Percentiles rank a stretch among this genome's conserved stretches.
Conservation (phyloP, 495 filamentous ascomycete species). For the Xylaria longipes region DNA sequence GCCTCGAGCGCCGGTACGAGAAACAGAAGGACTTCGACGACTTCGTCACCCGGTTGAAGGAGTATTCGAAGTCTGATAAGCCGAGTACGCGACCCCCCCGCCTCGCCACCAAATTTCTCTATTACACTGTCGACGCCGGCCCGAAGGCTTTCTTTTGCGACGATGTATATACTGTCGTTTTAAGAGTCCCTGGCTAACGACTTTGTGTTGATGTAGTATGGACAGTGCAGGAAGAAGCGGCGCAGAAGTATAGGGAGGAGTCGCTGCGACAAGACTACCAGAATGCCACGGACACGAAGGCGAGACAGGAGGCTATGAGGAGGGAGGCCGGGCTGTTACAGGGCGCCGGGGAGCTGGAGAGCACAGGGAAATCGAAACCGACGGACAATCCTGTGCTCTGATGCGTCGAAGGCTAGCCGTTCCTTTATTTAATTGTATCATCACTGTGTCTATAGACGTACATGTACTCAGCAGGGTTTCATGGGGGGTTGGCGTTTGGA, state of each 20-base stretch:
- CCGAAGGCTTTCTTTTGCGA: neutral
- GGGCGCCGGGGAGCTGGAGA: constrained; percentile 6
- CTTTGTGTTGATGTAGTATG: constrained; percentile 59
- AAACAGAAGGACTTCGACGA: constrained; percentile 85
- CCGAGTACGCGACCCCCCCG: constrained; percentile 57
- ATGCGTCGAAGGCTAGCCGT: neutral
- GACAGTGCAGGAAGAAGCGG: constrained; percentile 71
- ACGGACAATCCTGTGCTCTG: constrained; percentile 19
- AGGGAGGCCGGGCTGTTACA: constrained; percentile 47
- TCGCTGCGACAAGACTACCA: constrained; percentile 58
- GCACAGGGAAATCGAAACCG: constrained; percentile 19
- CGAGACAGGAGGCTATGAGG: constrained; percentile 67
- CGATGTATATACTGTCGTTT: neutral
- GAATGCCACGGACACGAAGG: constrained; percentile 62
- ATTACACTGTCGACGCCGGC: neutral
- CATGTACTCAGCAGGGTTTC: neutral
- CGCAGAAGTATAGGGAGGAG: constrained; percentile 60
- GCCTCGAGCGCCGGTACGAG: constrained; percentile 73
- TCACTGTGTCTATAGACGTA: neutral
- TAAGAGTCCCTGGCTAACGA: constrained; percentile 16
- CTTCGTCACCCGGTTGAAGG: constrained; percentile 81
- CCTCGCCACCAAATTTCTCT: neutral
- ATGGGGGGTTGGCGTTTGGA: constrained; percentile 9
- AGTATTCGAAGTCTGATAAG: constrained; percentile 89
- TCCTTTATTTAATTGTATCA: neutral